Conservation (phyloP, 495 filamentous ascomycete genomes). For the Penicillium herquei region DNA sequence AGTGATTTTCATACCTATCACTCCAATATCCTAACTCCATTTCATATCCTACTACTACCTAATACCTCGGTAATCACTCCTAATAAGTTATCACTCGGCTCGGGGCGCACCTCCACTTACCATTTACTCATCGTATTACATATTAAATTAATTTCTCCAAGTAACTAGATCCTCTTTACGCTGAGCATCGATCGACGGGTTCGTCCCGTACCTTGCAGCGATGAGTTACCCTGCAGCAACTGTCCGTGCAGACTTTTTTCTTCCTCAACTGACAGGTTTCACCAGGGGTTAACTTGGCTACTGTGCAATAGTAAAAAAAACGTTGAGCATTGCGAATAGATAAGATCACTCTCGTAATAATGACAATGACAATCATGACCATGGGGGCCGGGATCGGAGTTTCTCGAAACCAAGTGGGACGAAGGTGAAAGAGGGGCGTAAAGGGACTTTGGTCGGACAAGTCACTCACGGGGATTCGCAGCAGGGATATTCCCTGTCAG, state of each 20-base stretch:
- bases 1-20: too few species aligned
- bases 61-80: too few species aligned
- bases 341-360: background rate
- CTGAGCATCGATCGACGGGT: constrained; percentile 25
- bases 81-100: background rate
- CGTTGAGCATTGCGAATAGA: background rate
- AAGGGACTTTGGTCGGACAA: constrained; percentile 10
- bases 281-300: constrained; percentile 8
- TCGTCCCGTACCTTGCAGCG: constrained; percentile 33
- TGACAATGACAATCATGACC: too few species aligned
- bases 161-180: background rate
- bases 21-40: too few species aligned
- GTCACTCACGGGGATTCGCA: constrained; percentile 4
- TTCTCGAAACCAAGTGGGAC: background rate
- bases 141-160: background rate
- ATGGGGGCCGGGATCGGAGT: background rate
- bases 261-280: constrained; percentile 6
- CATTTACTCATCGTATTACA: background rate
- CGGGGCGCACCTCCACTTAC: constrained; percentile 5
- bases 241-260: constrained; percentile 22
- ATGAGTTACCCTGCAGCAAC: constrained; percentile 25
- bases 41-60: too few species aligned
- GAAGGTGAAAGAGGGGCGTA: background rate
- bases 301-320: background rate
- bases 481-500: constrained; percentile 10